Conservation (phyloP, 208 protist genomes). For the Angomonas ambiguus region DNA sequence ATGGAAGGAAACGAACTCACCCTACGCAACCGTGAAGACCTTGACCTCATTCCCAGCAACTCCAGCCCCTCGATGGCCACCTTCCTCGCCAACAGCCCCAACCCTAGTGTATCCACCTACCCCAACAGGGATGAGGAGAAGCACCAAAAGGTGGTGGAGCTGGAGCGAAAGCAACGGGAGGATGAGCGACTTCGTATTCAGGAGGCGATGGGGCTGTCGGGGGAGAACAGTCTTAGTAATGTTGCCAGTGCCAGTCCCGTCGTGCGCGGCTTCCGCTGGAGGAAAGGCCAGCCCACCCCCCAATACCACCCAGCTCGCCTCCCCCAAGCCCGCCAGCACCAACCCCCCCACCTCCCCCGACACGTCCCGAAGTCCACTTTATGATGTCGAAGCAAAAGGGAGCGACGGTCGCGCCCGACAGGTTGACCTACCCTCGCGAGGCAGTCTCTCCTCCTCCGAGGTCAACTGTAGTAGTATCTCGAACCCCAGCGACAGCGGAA, state of each 20-base stretch:
- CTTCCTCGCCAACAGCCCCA: background rate
- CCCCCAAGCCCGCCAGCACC: background rate
- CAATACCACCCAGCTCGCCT: background rate
- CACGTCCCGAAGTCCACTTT: too few relatives aligned
- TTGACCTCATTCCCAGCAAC: slow-evolving; percentile 10
- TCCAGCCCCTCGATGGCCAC: background rate
- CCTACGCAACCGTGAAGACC: slow-evolving; percentile 2
- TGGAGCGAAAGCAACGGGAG: background rate
- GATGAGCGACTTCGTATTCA: background rate
- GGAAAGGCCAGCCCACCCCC: background rate
- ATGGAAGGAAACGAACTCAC: slow-evolving; percentile 8
- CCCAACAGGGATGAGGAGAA: background rate
- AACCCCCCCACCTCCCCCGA: background rate
- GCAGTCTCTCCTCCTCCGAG: background rate
- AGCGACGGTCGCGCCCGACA: too few relatives aligned
- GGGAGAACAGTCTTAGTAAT: background rate
- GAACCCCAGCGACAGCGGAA: background rate
- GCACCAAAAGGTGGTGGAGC: slow-evolving; percentile 1
- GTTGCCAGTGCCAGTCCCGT: background rate
- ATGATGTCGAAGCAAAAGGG: too few relatives aligned
- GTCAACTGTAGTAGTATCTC: background rate
- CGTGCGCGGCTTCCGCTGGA: background rate
- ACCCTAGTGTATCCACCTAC: background rate
- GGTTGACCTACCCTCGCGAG: background rate
- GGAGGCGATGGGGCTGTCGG: background rate